A percentile compares a stretch with the other conserved stretches of the same genome.
Conservation (phyloP, 495 filamentous ascomycete genomes). For the Annulohypoxylon stygium region DNA sequence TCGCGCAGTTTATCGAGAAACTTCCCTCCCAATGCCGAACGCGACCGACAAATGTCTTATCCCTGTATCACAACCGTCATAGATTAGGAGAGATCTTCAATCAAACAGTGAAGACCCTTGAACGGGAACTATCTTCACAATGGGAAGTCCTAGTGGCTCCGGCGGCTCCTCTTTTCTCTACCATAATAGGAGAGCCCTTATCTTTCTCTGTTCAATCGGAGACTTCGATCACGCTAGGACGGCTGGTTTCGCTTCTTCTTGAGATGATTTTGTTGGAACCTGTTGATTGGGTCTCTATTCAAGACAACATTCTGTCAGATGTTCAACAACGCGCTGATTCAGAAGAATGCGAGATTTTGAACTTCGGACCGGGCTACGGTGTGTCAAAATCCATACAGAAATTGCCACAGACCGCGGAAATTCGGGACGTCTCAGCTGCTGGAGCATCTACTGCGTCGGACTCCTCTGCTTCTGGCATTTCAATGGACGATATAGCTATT, state of each 20-base stretch:
- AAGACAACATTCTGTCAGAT: not conserved
- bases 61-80: constrained; percentile 7
- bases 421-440: constrained; percentile 7
- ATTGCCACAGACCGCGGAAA: constrained; percentile 1
- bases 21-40: constrained; percentile 9
- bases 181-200: not conserved
- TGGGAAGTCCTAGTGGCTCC: not conserved
- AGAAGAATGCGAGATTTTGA: constrained; percentile 4
- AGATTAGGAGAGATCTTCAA: not conserved
- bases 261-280: constrained; percentile 12
- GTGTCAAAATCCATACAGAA: not conserved
- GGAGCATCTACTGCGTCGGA: not conserved
- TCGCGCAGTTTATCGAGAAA: constrained; percentile 7
- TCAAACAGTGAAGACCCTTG: not conserved
- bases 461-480: not conserved
- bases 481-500: constrained; percentile 11
- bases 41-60: constrained; percentile 8
- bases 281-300: constrained; percentile 4
- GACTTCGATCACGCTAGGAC: not conserved
- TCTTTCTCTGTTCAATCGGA: not conserved
- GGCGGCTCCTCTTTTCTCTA: constrained; percentile 7
- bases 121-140: not conserved
- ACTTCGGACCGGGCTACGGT: constrained; percentile 2
- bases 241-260: not conserved
- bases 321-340: not conserved